Percentiles rank a stretch among this genome's conserved stretches.
Conservation (phyloP, 2,329 filamentous ascomycete genomes). For the Chaetomium strumarium region DNA sequence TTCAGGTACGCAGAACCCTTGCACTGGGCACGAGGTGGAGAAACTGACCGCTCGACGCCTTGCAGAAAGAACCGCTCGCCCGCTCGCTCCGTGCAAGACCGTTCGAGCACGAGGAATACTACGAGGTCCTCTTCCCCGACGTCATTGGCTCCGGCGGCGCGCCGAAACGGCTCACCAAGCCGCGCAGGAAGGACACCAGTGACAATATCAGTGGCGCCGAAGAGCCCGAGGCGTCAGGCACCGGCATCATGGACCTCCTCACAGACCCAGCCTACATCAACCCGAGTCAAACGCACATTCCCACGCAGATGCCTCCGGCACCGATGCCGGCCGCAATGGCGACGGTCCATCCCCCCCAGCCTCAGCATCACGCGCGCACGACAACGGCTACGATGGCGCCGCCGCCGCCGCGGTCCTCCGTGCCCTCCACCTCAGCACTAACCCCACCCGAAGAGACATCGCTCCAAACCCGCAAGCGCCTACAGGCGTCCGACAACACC, state of each 20-base stretch:
- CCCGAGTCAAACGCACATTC: conserved; percentile 21
- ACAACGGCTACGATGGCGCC: conserved; percentile 22
- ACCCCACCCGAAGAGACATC: conserved; percentile 51
- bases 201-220: conserved; percentile 40
- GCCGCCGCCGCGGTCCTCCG: conserved; percentile 34
- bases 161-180: conserved; percentile 54
- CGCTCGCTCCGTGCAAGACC: conserved; percentile 51
- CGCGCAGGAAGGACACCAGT: conserved; percentile 40
- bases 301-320: conserved; percentile 23
- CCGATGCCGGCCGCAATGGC: conserved; percentile 22
- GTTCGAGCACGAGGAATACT: conserved; percentile 56
- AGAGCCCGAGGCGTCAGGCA: conserved; percentile 44
- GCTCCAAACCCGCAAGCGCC: conserved; percentile 39
- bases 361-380: conserved; percentile 21
- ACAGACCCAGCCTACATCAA: conserved; percentile 29
- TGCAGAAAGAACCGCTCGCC: conserved; percentile 52
- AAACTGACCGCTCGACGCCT: conserved; percentile 16
- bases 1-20: conserved; percentile 41
- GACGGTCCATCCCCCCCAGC: conserved; percentile 15
- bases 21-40: too few relatives aligned
- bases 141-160: conserved; percentile 55
- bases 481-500: conserved; percentile 21
- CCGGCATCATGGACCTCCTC: conserved; percentile 41
- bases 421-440: conserved; percentile 40
- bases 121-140: conserved; percentile 56